These are phyloP conservation scores for Eucalyptus pauciflora DNA, from an alignment of 345 rosid genomes.

Conservation along the genomic window DNA sequence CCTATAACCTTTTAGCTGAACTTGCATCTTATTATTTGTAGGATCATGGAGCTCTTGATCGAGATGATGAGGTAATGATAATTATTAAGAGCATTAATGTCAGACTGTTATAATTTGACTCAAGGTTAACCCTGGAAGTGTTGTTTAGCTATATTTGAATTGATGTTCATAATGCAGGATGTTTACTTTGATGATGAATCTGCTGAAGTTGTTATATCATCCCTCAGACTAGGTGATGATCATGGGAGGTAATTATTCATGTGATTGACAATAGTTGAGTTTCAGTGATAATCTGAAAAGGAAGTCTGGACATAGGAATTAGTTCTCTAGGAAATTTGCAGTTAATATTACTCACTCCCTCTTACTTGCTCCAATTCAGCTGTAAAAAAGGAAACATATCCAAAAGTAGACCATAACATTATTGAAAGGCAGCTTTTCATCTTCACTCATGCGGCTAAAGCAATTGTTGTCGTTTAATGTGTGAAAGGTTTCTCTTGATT, in stretches of 20 bases:
- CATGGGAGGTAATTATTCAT: conserved; percentile 57
- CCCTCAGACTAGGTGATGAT: conserved; percentile 91
- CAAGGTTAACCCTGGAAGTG: neutral
- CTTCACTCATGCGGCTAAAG: neutral
- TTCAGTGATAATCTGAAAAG: neutral
- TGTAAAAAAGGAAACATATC: neutral
- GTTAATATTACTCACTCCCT: neutral
- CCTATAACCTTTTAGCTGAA: neutral
- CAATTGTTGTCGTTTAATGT: neutral
- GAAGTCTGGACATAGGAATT: neutral
- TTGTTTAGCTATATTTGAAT: neutral
- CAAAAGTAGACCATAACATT: neutral
- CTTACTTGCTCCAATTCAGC: neutral
- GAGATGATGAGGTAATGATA: conserved; percentile 64
- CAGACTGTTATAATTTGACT: neutral
- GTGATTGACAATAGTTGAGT: neutral
- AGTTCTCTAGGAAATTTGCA: neutral
- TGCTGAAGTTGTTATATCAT: conserved; percentile 88
- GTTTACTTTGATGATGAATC: conserved; percentile 92
- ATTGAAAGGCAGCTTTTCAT: neutral
- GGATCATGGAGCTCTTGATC: conserved; percentile 64
- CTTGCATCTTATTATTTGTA: conserved; percentile 11
- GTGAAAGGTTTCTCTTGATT: neutral
- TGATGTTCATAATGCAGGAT: conserved; percentile 42
- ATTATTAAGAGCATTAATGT: neutral